Base-by-base conservation (phyloP, 768 basidiomycete genomes). In the Lactarius indigo region DNA sequence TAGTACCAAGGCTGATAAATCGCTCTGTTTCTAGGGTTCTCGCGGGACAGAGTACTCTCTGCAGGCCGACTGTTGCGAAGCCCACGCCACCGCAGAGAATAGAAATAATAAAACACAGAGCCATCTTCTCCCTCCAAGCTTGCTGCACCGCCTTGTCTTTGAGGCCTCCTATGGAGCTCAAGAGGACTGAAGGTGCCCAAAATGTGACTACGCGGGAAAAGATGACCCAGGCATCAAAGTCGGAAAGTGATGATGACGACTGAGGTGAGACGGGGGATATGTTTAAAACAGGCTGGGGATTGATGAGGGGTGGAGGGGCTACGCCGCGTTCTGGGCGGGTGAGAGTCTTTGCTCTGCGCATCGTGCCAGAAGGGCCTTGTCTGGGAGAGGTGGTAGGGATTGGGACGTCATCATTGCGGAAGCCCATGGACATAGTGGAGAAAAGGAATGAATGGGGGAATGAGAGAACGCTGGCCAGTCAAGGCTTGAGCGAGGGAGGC, bases 51-150 rank as follows among this genome's bases (percentile, higher is more conserved):
- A 99, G 85, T 55, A 94, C 92, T 72, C 87, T 88, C 78, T 97
- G 92, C 56, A 96, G 86, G 41, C 96, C 96, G 70, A 99, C 92
- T 44, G 97, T 99, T 63, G 89, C 83, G 78, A 99, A 99, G 12
- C 93, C 96, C 61, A 98, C 85, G 55, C 80, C 76, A 23, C 82
- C 87, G 70, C 96, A 97, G 23, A 97, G 77, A 54, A 94, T 44
- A 64, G 85, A 70, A 59, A 94, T 92, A 73, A 98, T 88, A 76
- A 91, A 87, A 78, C 96, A 98, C 4, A 99, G 81, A 7, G 94
- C 87, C 65, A 96, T 88, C 82, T 98, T 99, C 78, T 99, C 97
- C 74, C 96, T 86, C 97, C 97, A 99, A 1, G 97, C 97, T 76
- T 97, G 93, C 68, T 87, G 81, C 61, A 85, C 82, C 42, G 85